phyloP scores from a whole-genome alignment of 2,329 filamentous ascomycete species.

The Aspergillus eucalypticola region DNA sequence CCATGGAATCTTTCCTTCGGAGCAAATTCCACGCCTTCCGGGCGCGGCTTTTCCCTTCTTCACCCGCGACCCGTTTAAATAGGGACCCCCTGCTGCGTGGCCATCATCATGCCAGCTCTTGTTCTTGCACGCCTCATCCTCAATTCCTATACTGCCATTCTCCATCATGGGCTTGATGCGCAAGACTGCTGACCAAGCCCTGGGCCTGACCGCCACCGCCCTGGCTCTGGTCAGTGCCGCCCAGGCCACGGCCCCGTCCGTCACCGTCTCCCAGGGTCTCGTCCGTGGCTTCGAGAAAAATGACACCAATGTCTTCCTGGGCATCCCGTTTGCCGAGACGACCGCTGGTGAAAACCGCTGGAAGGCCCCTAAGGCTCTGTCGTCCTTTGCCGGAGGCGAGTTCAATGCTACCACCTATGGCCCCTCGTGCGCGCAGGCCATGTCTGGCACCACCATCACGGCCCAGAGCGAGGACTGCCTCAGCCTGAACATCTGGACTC shows the following conservation, averaged over 20 bases:
- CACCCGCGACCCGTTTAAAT: not conserved
- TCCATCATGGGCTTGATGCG: conserved; percentile 17
- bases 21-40: not conserved
- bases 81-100: not conserved
- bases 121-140: not conserved
- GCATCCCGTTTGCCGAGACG: conserved; percentile 25
- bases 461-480: conserved; percentile 26
- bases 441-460: conserved; percentile 24
- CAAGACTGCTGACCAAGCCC: conserved; percentile 5
- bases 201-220: conserved; percentile 17
- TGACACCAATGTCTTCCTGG: conserved; percentile 27
- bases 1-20: not conserved
- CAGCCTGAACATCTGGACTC: conserved; percentile 26
- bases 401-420: conserved; percentile 24
- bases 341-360: conserved; percentile 25
- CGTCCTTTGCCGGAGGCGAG: conserved; percentile 8
- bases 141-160: not conserved
- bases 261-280: conserved; percentile 22
- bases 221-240: conserved; percentile 13
- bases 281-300: conserved; percentile 27
- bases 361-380: conserved; percentile 21
- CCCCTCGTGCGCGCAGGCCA: conserved; percentile 24
- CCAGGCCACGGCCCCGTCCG: conserved; percentile 7
- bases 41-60: not conserved
- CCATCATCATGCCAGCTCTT: not conserved